Conservation (phyloP, 768 basidiomycete genomes). For the Lenzites betulinus region DNA sequence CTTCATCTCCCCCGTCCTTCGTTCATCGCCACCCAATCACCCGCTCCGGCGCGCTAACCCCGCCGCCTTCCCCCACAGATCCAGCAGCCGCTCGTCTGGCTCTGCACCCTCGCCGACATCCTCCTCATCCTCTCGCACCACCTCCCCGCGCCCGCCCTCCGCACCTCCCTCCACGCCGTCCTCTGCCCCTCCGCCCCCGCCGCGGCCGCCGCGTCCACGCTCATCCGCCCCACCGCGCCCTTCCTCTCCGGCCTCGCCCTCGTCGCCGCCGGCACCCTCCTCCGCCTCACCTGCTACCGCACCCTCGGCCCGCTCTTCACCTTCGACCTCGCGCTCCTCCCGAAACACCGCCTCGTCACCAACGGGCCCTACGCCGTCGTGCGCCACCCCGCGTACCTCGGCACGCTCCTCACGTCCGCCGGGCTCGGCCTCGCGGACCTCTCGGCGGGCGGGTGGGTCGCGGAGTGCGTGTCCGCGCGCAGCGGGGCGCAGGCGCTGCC, state of each 20-base stretch:
- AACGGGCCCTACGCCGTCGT: constrained; percentile 39
- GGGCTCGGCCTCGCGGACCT: constrained; percentile 22
- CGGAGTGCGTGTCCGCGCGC: constrained; percentile 21
- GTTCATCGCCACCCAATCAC: background rate
- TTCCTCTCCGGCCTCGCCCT: constrained; percentile 23
- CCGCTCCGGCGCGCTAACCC: background rate
- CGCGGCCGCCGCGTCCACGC: constrained; percentile 2
- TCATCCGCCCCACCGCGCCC: constrained; percentile 21
- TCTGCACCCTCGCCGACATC: constrained; percentile 28
- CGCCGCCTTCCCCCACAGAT: constrained; percentile 35
- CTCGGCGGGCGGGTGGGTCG: constrained; percentile 24
- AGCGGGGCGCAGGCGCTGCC: background rate
- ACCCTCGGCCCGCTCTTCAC: constrained; percentile 39
- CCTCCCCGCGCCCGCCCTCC: constrained; percentile 19
- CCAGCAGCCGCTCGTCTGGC: constrained; percentile 51
- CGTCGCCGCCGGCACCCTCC: constrained; percentile 21
- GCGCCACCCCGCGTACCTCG: constrained; percentile 40
- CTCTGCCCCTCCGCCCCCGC: constrained; percentile 16
- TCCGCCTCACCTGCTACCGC: constrained; percentile 33
- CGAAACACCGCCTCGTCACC: constrained; percentile 35
- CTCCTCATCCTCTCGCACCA: constrained; percentile 24
- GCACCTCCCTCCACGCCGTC: constrained; percentile 17
- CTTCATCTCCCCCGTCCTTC: background rate
- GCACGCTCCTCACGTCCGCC: constrained; percentile 19
- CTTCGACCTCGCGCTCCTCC: constrained; percentile 36